These are phyloP conservation scores for Saturnispora mendoncae DNA, from an alignment of 805 yeast species.

Conservation along the genomic window DNA sequence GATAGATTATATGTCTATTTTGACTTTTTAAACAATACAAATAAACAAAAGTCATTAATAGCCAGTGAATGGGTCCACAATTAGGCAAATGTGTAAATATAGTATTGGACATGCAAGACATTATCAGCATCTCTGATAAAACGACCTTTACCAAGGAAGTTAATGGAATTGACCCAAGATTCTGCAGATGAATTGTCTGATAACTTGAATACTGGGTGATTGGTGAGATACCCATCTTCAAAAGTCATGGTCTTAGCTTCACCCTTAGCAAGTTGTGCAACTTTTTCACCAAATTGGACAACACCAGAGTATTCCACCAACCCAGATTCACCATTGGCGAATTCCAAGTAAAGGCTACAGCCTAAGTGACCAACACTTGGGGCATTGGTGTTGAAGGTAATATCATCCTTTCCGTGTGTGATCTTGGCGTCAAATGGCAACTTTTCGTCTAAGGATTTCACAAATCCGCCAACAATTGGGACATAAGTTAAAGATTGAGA, in stretches of 20 bases:
- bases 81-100: conserved; percentile 9
- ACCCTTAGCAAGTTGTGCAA: conserved; percentile 30
- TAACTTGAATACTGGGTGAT: conserved; percentile 37
- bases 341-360: conserved; percentile 38
- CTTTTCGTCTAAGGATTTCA: conserved; percentile 30
- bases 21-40: not conserved
- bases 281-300: conserved; percentile 31
- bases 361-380: conserved; percentile 31
- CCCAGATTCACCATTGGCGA: conserved; percentile 30
- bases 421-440: conserved; percentile 34
- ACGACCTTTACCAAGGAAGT: conserved; percentile 51
- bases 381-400: conserved; percentile 29
- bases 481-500: conserved; percentile 26
- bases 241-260: conserved; percentile 28
- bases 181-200: conserved; percentile 36
- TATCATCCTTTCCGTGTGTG: conserved; percentile 39
- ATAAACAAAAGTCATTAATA: not conserved
- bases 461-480: conserved; percentile 28
- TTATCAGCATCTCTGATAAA: conserved; percentile 42
- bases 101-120: conserved; percentile 37
- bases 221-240: conserved; percentile 41
- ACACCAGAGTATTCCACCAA: conserved; percentile 42
- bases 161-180: conserved; percentile 43
- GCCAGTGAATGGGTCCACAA: conserved; percentile 3
- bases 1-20: conserved; percentile 3